Conservation (phyloP, 371 early-diverging fungal genomes). For the Rhizopus arrhizus region DNA sequence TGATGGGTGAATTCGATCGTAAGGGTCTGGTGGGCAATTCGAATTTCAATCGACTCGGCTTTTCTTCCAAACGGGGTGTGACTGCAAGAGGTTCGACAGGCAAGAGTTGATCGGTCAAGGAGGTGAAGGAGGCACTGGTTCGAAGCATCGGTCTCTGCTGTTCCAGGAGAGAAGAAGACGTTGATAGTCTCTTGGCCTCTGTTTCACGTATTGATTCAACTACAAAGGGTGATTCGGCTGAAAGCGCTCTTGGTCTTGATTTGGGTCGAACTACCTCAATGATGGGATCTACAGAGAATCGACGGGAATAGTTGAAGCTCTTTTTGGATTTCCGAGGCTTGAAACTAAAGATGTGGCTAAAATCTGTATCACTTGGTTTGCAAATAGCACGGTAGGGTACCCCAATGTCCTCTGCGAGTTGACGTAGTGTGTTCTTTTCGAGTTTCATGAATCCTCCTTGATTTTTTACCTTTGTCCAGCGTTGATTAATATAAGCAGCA, state of each 20-base stretch:
- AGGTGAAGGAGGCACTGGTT: constrained; percentile 25
- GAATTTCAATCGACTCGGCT: constrained; percentile 23
- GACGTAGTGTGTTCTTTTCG: constrained; percentile 37
- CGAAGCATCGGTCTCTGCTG: constrained; percentile 14
- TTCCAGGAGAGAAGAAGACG: constrained; percentile 4
- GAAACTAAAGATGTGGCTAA: constrained; percentile 32
- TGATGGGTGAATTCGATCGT: constrained; percentile 23
- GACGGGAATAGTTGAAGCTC: constrained; percentile 12
- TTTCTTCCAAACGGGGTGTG: neutral
- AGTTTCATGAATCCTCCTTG: constrained; percentile 36
- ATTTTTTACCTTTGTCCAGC: constrained; percentile 40
- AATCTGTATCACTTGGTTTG: constrained; percentile 32
- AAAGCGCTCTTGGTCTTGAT: constrained; percentile 26
- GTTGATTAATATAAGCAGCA: constrained; percentile 32
- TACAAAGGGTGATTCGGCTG: constrained; percentile 15
- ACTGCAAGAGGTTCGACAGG: constrained; percentile 12
- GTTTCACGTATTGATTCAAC: neutral
- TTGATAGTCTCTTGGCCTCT: neutral
- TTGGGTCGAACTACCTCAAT: constrained; percentile 7
- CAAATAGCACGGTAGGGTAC: constrained; percentile 29
- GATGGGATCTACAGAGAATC: constrained; percentile 25
- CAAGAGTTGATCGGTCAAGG: constrained; percentile 26
- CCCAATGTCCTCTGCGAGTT: constrained; percentile 38
- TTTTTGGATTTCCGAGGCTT: constrained; percentile 29
- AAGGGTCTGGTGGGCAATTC: constrained; percentile 22